phyloP scores from a whole-genome alignment of 257 asterid species.

The Parsonsia alboflavescens region DNA sequence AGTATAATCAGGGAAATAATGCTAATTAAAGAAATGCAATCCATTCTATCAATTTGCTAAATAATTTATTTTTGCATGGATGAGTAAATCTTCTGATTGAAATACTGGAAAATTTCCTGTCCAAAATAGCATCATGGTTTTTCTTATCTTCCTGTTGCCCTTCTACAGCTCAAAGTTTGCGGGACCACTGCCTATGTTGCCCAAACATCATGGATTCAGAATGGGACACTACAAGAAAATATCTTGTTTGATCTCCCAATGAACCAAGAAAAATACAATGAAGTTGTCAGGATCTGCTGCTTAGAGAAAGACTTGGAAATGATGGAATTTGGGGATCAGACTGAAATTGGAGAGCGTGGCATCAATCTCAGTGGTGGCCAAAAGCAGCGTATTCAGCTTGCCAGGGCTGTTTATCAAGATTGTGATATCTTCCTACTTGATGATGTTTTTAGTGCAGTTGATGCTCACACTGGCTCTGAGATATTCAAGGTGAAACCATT shows the following conservation, averaged over 20 bases:
- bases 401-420: constrained; percentile 94
- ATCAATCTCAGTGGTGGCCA: constrained; percentile 98
- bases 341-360: constrained; percentile 99
- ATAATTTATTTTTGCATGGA: not conserved
- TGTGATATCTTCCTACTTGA: constrained; percentile 87
- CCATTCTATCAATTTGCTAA: not conserved
- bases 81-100: not conserved
- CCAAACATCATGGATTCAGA: constrained; percentile 95
- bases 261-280: constrained; percentile 55
- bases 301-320: constrained; percentile 89
- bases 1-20: not conserved
- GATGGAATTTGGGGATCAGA: constrained; percentile 96
- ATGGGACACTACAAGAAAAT: constrained; percentile 85
- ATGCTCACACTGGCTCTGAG: constrained; percentile 98
- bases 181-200: constrained; percentile 96
- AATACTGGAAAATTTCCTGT: not conserved
- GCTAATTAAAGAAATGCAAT: not conserved
- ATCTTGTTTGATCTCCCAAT: constrained; percentile 65
- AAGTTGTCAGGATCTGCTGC: constrained; percentile 75
- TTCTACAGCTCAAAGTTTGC: constrained; percentile 60
- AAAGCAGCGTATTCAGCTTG: constrained; percentile 93
- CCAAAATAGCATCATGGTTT: not conserved
- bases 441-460: constrained; percentile 93
- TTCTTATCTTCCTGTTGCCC: constrained; percentile 6
- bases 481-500: constrained; percentile 63